Conservation (phyloP, 306 rosid genomes). For the Cicer chorassanicum region DNA sequence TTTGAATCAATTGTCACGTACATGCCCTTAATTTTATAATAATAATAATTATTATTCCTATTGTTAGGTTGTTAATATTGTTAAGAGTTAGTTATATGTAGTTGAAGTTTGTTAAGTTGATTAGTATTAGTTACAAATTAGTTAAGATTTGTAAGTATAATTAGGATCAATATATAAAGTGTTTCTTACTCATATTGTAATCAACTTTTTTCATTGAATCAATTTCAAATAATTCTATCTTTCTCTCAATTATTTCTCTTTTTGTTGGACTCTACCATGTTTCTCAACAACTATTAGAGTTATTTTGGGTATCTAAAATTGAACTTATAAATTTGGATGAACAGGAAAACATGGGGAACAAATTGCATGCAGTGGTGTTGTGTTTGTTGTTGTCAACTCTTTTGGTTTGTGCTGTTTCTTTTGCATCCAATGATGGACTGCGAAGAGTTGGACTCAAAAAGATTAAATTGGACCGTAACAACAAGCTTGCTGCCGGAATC, state of each 20-base stretch:
- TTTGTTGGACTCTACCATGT: neutral
- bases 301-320: neutral
- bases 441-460: slow-evolving; percentile 77
- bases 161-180: too few relatives aligned
- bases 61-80: too few relatives aligned
- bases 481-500: slow-evolving; percentile 53
- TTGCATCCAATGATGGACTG: slow-evolving; percentile 60
- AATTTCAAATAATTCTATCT: too few relatives aligned
- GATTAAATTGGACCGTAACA: slow-evolving; percentile 57
- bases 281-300: too few relatives aligned
- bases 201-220: too few relatives aligned
- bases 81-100: too few relatives aligned
- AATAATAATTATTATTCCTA: neutral
- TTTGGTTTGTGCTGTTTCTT: slow-evolving; percentile 50
- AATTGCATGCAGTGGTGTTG: slow-evolving; percentile 34
- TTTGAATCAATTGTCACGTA: neutral
- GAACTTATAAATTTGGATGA: slow-evolving; percentile 27
- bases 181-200: too few relatives aligned
- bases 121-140: too few relatives aligned
- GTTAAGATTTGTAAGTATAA: too few relatives aligned
- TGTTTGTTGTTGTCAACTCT: slow-evolving; percentile 52
- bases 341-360: slow-evolving; percentile 61
- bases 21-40: neutral
- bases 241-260: neutral
- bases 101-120: too few relatives aligned